These are phyloP conservation scores for Pleurotus giganteus DNA, from an alignment of 768 basidiomycete species.

Conservation along the genomic window DNA sequence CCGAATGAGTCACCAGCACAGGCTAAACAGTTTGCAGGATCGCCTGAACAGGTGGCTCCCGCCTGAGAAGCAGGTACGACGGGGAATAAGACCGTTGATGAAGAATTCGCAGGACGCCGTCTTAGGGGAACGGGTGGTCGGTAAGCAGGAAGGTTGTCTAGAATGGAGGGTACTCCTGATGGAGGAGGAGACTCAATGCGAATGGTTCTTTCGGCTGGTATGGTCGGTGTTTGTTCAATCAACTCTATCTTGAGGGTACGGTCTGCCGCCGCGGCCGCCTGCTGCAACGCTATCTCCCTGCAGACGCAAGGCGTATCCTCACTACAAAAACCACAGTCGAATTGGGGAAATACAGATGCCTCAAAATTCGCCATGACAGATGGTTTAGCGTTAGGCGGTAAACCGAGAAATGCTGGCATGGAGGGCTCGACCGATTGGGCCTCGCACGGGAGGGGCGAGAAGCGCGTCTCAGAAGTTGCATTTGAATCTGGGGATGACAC, in stretches of 20 bases:
- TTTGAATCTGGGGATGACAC: constrained; percentile 50
- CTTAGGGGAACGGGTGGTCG: constrained; percentile 83
- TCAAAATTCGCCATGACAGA: constrained; percentile 21
- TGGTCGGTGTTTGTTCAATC: constrained; percentile 19
- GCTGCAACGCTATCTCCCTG: constrained; percentile 59
- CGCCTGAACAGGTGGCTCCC: constrained; percentile 64
- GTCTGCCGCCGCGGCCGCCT: constrained; percentile 28
- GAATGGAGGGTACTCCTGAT: constrained; percentile 48
- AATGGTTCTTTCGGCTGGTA: constrained; percentile 22
- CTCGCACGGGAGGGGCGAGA: constrained; percentile 32
- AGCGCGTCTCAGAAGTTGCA: constrained; percentile 30
- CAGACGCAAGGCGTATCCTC: constrained; percentile 75
- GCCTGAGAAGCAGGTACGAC: constrained; percentile 31
- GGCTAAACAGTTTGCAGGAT: constrained; percentile 82
- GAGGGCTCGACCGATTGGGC: constrained; percentile 24
- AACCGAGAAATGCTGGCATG: constrained; percentile 28
- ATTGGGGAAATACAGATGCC: constrained; percentile 36
- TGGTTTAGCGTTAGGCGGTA: constrained; percentile 26
- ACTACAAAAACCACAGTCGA: constrained; percentile 76
- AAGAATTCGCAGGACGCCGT: constrained; percentile 41
- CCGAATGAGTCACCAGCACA: constrained; percentile 87
- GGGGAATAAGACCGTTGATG: constrained; percentile 53
- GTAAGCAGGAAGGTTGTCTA: constrained; percentile 76
- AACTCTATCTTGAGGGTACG: constrained; percentile 21
- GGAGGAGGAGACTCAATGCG: constrained; percentile 21